phyloP scores from a whole-genome alignment of 495 filamentous ascomycete species.

The Choiromyces venosus region DNA sequence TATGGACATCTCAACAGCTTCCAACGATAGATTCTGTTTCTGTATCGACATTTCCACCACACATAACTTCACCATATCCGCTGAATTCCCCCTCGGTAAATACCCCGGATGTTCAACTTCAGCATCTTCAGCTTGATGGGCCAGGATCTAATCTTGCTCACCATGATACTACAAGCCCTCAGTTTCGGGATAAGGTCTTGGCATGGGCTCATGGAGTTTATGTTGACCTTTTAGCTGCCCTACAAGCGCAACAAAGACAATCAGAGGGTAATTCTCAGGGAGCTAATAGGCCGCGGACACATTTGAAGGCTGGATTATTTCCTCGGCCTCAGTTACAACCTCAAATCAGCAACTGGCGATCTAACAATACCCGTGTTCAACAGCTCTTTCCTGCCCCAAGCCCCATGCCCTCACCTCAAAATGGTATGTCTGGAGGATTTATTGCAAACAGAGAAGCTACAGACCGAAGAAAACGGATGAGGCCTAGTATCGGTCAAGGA shows the following conservation, averaged over 20 bases:
- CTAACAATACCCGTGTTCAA: constrained; percentile 19
- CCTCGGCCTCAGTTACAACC: constrained; percentile 45
- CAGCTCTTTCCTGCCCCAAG: neutral
- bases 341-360: constrained; percentile 24
- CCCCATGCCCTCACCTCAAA: constrained; percentile 6
- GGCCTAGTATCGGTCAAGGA: constrained; percentile 13
- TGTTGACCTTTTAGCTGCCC: constrained; percentile 70
- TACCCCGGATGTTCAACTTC: constrained; percentile 43
- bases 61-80: constrained; percentile 29
- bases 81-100: constrained; percentile 28
- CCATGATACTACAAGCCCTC: constrained; percentile 48
- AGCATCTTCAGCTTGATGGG: constrained; percentile 45
- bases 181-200: constrained; percentile 75
- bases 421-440: constrained; percentile 2
- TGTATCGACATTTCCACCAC: constrained; percentile 31
- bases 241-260: constrained; percentile 58
- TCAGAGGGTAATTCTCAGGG: constrained; percentile 46
- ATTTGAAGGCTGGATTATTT: constrained; percentile 56
- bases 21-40: constrained; percentile 30
- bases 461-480: constrained; percentile 23
- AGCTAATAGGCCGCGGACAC: constrained; percentile 43
- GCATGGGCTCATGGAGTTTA: constrained; percentile 84
- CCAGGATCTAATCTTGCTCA: constrained; percentile 26
- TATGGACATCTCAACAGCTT: constrained; percentile 37
- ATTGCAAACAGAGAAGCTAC: constrained; percentile 7